Percentiles rank a stretch among this genome's conserved stretches.
These are phyloP conservation scores for Cercophora newfieldiana DNA, from an alignment of 495 filamentous ascomycete species.

Conservation along the genomic window DNA sequence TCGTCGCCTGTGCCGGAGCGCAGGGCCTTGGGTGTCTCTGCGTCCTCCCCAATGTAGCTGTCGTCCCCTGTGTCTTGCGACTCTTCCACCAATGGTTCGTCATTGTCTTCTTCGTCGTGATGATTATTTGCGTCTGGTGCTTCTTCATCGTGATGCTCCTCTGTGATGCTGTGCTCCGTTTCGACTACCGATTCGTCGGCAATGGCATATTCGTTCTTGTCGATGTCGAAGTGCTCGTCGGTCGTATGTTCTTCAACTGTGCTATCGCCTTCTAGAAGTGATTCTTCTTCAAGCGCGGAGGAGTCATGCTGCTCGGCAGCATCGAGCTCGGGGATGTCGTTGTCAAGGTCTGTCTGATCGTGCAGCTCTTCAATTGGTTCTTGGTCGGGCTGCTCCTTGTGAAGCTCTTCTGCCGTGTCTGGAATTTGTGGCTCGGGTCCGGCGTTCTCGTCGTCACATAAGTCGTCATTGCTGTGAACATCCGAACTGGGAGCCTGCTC, in stretches of 20 bases:
- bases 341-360: not conserved
- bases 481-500: slow-evolving; percentile 10
- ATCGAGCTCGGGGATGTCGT: not conserved
- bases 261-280: not conserved
- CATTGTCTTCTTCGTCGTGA: not conserved
- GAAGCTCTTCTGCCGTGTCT: not conserved
- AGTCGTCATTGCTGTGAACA: slow-evolving; percentile 14
- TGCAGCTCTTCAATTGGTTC: not conserved
- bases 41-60: not conserved
- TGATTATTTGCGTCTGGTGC: not conserved
- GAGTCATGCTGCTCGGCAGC: not conserved
- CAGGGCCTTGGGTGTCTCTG: not conserved
- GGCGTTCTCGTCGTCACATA: not conserved
- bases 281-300: not conserved
- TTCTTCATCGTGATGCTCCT: not conserved
- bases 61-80: not conserved
- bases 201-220: not conserved
- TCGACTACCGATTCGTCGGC: not conserved
- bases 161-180: not conserved
- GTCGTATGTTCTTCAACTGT: not conserved
- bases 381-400: not conserved
- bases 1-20: not conserved
- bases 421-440: not conserved
- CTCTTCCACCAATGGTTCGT: not conserved
- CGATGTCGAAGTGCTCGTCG: not conserved